Evolutionary conservation across 768 basidiomycete species (phyloP).

Genomic region (Candolleomyces aberdarensis): DNA sequence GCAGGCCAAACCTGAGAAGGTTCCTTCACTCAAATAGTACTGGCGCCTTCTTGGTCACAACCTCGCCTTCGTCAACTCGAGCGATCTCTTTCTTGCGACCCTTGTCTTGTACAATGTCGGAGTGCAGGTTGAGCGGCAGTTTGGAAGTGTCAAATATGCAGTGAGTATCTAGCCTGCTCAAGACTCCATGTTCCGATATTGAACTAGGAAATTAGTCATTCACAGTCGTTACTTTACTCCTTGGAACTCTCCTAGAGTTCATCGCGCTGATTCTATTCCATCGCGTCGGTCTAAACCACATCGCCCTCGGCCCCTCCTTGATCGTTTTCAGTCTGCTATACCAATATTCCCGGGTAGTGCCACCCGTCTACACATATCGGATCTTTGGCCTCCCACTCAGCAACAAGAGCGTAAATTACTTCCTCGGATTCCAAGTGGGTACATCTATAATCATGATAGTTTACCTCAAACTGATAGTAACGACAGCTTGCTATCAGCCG

Average conservation of each 20-base stretch:
- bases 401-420: constrained; percentile 74
- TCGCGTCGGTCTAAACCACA: constrained; percentile 64
- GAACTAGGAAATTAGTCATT: constrained; percentile 56
- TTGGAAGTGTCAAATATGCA: constrained; percentile 85
- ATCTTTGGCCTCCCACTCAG: constrained; percentile 71
- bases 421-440: constrained; percentile 69
- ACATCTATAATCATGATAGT: background rate
- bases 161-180: constrained; percentile 37
- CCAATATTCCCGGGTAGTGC: constrained; percentile 78
- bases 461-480: background rate
- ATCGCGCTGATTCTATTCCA: constrained; percentile 61
- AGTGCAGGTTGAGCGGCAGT: constrained; percentile 76
- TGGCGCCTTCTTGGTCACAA: constrained; percentile 80
- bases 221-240: constrained; percentile 58
- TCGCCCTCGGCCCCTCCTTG: constrained; percentile 74
- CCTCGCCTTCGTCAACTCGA: constrained; percentile 77
- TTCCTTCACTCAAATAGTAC: constrained; percentile 56
- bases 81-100: constrained; percentile 77
- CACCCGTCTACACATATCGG: constrained; percentile 69
- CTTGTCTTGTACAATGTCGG: constrained; percentile 70
- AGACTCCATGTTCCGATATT: too few species aligned
- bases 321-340: constrained; percentile 79
- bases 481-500: constrained; percentile 65
- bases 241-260: constrained; percentile 70
- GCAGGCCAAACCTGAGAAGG: constrained; percentile 9